Percentiles rank a stretch among this genome's conserved stretches.
These are phyloP conservation scores for Leccinellum rugosiceps DNA, from an alignment of 768 basidiomycete genomes.

Conservation along the genomic window DNA sequence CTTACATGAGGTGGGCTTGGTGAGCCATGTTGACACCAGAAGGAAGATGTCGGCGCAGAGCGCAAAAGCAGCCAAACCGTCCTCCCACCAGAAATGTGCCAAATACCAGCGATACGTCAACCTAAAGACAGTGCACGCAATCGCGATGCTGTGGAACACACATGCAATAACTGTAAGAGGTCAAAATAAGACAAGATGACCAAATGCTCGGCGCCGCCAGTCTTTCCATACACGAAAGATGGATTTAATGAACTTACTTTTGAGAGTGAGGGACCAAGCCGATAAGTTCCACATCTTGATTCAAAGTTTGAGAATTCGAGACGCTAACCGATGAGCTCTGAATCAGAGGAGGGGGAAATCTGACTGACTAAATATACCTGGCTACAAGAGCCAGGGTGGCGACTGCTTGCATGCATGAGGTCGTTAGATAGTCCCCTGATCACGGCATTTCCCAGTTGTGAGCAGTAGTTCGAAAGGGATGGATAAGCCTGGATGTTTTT, in stretches of 20 bases:
- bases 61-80: slow-evolving; percentile 23
- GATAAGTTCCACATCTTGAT: not conserved
- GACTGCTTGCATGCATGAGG: not conserved
- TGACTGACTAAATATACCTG: not conserved
- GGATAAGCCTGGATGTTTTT: not conserved
- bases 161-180: slow-evolving; percentile 13
- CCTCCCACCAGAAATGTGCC: slow-evolving; percentile 30
- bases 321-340: not conserved
- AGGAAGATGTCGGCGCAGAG: slow-evolving; percentile 16
- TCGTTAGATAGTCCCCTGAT: not conserved
- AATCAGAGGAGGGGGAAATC: not conserved
- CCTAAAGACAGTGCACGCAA: slow-evolving; percentile 24
- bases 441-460: slow-evolving; percentile 3
- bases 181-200: not conserved
- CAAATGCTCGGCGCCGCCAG: not conserved
- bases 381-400: not conserved
- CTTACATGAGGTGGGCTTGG: slow-evolving; percentile 3
- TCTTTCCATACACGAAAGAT: not conserved
- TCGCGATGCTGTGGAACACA: slow-evolving; percentile 19
- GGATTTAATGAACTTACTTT: slow-evolving; percentile 15
- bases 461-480: not conserved
- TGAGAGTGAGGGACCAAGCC: slow-evolving; percentile 11
- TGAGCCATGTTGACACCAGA: slow-evolving; percentile 10
- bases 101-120: slow-evolving; percentile 19
- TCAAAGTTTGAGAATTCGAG: not conserved